A percentile compares a stretch with the other conserved stretches of the same genome.
These are phyloP conservation scores for Beauveria brongniartii DNA, from an alignment of 2,329 filamentous ascomycete species.

Conservation along the genomic window DNA sequence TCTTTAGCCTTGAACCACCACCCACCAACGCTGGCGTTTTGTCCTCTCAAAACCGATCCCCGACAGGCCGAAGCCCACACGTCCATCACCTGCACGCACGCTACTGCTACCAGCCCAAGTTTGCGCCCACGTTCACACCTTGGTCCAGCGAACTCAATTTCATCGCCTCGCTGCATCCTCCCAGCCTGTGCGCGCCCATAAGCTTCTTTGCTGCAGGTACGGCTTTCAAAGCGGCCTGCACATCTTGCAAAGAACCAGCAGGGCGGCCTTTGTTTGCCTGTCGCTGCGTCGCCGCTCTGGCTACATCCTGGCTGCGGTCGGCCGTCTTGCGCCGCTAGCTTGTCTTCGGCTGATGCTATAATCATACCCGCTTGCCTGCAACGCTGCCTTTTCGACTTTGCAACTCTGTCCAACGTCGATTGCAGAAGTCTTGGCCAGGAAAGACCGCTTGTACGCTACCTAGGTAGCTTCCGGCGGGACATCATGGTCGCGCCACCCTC, in stretches of 20 bases:
- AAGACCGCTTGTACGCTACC: not conserved
- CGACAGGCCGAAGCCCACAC: conserved; percentile 1
- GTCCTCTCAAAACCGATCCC: not conserved
- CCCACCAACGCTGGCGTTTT: conserved; percentile 1
- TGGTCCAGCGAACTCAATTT: not conserved
- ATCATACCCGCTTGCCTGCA: not conserved
- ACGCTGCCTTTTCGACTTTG: not conserved
- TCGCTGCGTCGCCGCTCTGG: not conserved
- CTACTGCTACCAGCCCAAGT: not conserved
- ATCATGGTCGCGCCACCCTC: conserved; percentile 35
- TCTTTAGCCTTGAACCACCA: not conserved
- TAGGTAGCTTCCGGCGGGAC: not conserved
- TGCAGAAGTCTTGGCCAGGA: not conserved
- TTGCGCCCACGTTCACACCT: not conserved
- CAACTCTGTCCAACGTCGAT: not conserved
- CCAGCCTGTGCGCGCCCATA: not conserved
- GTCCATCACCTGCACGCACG: not conserved
- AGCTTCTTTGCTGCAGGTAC: not conserved
- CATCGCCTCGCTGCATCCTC: not conserved
- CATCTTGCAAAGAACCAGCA: not conserved
- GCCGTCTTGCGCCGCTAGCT: not conserved
- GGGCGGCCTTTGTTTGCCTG: not conserved
- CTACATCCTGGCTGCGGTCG: not conserved
- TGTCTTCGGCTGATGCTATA: not conserved
- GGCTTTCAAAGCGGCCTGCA: not conserved